Percentiles rank a stretch among this genome's conserved stretches.
Evolutionary conservation across 768 basidiomycete genomes (phyloP).

Genomic region (Lactifluus echinatus): DNA sequence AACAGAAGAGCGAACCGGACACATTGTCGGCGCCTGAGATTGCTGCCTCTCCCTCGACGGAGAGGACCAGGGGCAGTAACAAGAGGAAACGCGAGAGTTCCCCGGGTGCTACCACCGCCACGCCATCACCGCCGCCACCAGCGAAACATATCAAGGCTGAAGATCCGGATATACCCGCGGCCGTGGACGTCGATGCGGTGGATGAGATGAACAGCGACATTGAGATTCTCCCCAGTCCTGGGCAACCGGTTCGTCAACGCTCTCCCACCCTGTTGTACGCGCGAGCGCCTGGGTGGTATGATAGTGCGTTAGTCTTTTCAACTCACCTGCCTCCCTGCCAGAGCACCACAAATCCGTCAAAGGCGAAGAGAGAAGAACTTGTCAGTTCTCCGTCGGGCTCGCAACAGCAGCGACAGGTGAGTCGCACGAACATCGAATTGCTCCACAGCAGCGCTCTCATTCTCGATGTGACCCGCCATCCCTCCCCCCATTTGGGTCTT

Average conservation of each 20-base stretch:
- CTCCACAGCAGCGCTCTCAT: not conserved
- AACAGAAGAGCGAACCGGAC: not conserved
- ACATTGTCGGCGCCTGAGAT: not conserved
- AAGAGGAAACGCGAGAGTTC: constrained; percentile 13
- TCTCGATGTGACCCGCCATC: not conserved
- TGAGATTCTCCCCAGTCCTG: constrained; percentile 5
- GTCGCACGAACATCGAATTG: not conserved
- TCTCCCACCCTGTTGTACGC: not conserved
- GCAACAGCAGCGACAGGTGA: not conserved
- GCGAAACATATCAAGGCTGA: not conserved
- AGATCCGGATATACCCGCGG: not conserved
- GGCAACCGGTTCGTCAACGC: constrained; percentile 1
- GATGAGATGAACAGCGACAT: constrained; percentile 6
- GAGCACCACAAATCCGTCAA: not conserved
- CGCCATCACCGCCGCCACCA: too few species aligned
- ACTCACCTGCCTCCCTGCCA: not conserved
- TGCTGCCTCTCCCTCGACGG: not conserved
- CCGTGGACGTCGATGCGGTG: not conserved
- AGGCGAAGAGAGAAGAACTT: not conserved
- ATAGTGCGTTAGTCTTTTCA: not conserved
- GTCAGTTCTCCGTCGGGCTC: not conserved
- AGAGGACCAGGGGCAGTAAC: not conserved
- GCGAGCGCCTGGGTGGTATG: not conserved
- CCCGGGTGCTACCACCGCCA: not conserved
- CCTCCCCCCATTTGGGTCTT: not conserved